Conservation (phyloP, 805 yeast genomes). For the Metschnikowia cubensis region DNA sequence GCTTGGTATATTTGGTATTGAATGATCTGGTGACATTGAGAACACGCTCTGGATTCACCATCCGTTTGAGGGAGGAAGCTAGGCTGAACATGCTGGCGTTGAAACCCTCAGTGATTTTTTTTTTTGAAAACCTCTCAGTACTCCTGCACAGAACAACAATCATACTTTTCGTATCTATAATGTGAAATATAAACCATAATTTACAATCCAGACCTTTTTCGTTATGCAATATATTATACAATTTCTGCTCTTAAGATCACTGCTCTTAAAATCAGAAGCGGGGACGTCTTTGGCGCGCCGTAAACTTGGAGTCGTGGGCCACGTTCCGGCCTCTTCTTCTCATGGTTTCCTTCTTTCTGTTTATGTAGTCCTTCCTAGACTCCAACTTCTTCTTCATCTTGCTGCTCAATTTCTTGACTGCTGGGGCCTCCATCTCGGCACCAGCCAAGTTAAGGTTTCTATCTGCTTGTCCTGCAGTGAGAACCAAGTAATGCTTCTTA, state of each 20-base stretch:
- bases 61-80: constrained; percentile 3
- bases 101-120: constrained; percentile 4
- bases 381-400: constrained; percentile 57
- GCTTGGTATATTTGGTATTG: constrained; percentile 11
- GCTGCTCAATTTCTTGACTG: constrained; percentile 37
- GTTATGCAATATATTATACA: constrained; percentile 1
- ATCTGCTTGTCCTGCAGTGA: constrained; percentile 81
- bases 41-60: constrained; percentile 2
- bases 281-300: constrained; percentile 66
- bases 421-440: constrained; percentile 72
- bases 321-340: constrained; percentile 86
- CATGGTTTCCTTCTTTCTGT: constrained; percentile 90
- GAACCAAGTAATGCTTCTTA: constrained; percentile 83
- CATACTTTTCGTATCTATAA: background rate
- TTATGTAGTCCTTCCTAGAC: constrained; percentile 73
- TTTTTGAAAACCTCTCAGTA: background rate
- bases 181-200: background rate
- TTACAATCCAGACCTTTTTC: background rate
- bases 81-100: constrained; percentile 8
- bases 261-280: constrained; percentile 25
- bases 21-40: background rate
- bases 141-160: constrained; percentile 1
- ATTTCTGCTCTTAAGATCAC: background rate
- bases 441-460: constrained; percentile 73
- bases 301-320: constrained; percentile 85